phyloP scores from a whole-genome alignment of 495 filamentous ascomycete species.

The Hypomontagnella monticulosa region DNA sequence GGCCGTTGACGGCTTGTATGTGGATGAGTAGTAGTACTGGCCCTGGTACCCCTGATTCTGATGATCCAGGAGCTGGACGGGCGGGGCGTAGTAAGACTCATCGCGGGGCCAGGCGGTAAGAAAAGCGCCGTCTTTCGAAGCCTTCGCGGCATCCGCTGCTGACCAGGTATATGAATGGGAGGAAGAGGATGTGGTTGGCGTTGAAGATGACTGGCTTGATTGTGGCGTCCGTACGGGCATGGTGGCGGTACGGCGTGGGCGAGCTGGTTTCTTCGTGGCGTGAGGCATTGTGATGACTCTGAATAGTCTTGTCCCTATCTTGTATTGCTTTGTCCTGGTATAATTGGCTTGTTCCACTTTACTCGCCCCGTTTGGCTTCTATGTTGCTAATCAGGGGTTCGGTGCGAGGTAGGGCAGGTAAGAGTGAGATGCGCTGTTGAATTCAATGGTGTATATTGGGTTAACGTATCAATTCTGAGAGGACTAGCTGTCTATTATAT shows the following conservation, averaged over 20 bases:
- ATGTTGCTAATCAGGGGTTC: too few relatives aligned
- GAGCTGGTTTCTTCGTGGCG: conserved; percentile 24
- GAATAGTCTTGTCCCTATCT: not conserved
- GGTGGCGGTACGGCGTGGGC: conserved; percentile 13
- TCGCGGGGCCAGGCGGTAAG: conserved; percentile 46
- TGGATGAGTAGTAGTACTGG: not conserved
- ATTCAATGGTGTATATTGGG: too few relatives aligned
- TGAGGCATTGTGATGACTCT: conserved; percentile 18
- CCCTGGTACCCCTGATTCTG: not conserved
- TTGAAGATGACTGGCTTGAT: conserved; percentile 5
- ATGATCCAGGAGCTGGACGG: conserved; percentile 1
- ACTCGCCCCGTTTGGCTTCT: too few relatives aligned
- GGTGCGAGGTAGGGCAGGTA: not conserved
- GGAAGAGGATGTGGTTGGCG: not conserved
- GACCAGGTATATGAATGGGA: conserved; percentile 32
- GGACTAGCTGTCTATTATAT: too few relatives aligned
- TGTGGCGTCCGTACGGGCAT: conserved; percentile 1
- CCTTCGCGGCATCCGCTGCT: conserved; percentile 41
- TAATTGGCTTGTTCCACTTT: not conserved
- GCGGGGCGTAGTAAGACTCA: conserved; percentile 35
- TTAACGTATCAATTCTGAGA: too few relatives aligned
- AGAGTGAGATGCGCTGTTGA: not conserved
- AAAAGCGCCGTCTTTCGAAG: conserved; percentile 38
- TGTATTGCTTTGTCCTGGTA: not conserved
- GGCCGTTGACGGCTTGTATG: not conserved